These are phyloP conservation scores for Lolium rigidum DNA, from an alignment of 176 grass and related monocot species.

Conservation along the genomic window DNA sequence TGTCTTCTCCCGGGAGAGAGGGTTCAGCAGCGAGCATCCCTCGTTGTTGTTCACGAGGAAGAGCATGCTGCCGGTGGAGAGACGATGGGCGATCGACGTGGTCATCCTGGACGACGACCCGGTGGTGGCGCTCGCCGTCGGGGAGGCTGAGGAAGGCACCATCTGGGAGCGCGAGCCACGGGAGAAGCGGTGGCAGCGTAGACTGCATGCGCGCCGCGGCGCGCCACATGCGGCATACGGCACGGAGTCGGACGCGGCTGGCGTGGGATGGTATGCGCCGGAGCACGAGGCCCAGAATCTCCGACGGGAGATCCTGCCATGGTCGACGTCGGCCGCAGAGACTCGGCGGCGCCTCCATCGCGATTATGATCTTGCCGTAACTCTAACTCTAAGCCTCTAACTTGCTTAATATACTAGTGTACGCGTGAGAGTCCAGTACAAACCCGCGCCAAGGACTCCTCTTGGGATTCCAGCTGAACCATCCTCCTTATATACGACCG, in stretches of 20 bases:
- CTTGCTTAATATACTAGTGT: background rate
- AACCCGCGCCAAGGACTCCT: background rate
- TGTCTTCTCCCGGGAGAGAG: background rate
- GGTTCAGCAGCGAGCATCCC: background rate
- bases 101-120: background rate
- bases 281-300: too few relatives aligned
- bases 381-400: background rate
- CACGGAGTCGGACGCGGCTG: conserved; percentile 26
- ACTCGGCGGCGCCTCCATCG: background rate
- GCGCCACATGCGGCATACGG: background rate
- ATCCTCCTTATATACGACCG: background rate
- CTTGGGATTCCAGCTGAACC: background rate
- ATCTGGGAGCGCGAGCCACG: background rate
- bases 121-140: background rate
- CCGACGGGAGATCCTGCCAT: background rate
- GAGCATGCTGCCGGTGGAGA: background rate
- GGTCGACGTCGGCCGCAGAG: background rate
- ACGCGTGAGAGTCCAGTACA: background rate
- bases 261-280: conserved; percentile 2
- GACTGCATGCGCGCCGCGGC: too few relatives aligned
- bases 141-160: background rate
- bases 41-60: background rate
- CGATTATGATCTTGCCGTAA: background rate
- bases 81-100: background rate
- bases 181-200: background rate